Base-by-base conservation (phyloP, 2,329 filamentous ascomycete genomes). In the Hirsutella rhossiliensis region DNA sequence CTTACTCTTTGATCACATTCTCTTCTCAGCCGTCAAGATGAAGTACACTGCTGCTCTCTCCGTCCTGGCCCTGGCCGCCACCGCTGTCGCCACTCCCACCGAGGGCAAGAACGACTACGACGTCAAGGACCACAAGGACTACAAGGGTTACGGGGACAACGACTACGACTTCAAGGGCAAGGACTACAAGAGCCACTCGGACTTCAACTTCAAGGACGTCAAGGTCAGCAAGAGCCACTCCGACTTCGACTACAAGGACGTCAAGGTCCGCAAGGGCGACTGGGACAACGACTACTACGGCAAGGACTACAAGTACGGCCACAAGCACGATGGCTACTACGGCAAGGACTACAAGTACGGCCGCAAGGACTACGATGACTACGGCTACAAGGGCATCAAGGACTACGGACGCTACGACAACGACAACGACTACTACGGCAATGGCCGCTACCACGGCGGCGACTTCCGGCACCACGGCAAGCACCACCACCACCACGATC, bases 41-140 rank as follows among this genome's bases (percentile, higher is more conserved):
- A 41, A 41, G 40, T 41, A 13, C 40, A 23, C 29, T n/a, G 40
- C 40, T 31, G 40, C 40, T 19, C n/a, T 41, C 31, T 41, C 40
- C 17, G 40, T 41, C 40, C 40, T 41, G 29, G 40, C 40, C 31
- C 19, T 41, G 6, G 40, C 40, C 29, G 13, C 19, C 19, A 13
- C 40, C 17, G 40, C 29, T 17, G 19, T n/a, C 11, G 40, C 40
- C 29, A 11, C 17, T 12, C 40, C 40, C 40, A 15, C 31, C 18
- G 29, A 39, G 19, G 13, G 23, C 23, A 27, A 39, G 19, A n/a
- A n/a, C 20, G 12, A 27, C 20, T 23, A 27, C 37, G 19, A 27
- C 37, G 11, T 27, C 23, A 27, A 27, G 23, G 23, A 9, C 23
- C 23, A 27, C 23, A 27, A 27, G 23, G 23, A 27, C 23, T 9